These are phyloP conservation scores for Globisporangium nunn DNA, from an alignment of 352 stramenopile species.

Conservation along the genomic window DNA sequence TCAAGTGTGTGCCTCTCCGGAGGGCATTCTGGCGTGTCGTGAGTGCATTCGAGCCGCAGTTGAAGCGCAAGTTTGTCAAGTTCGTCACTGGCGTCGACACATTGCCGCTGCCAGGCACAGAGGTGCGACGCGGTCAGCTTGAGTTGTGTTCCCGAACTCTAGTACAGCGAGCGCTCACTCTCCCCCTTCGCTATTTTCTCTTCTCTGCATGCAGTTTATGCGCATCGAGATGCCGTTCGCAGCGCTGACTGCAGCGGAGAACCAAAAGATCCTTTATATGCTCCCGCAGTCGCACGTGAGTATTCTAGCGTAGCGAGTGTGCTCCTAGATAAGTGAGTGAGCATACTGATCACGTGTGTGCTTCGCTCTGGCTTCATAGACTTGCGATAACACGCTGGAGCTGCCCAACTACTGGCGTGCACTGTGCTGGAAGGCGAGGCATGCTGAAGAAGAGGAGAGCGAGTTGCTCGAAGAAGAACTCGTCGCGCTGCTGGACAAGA, in stretches of 20 bases:
- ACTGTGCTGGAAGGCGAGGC: conserved; percentile 40
- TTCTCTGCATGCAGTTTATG: conserved; percentile 43
- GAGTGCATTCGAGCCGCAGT: conserved; percentile 32
- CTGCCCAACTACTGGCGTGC: conserved; percentile 72
- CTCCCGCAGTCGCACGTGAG: conserved; percentile 66
- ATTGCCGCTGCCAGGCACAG: conserved; percentile 46
- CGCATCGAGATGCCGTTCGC: conserved; percentile 74
- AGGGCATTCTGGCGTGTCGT: conserved; percentile 47
- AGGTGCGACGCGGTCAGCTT: conserved; percentile 22
- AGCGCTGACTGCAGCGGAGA: conserved; percentile 27
- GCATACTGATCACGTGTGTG: background rate
- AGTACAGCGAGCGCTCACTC: background rate
- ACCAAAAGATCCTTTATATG: conserved; percentile 47
- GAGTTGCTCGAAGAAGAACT: conserved; percentile 35
- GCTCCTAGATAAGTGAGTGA: background rate
- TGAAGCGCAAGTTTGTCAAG: conserved; percentile 65
- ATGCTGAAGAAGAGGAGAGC: conserved; percentile 20
- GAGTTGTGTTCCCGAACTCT: background rate
- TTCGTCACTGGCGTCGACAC: conserved; percentile 72
- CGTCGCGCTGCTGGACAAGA: conserved; percentile 32
- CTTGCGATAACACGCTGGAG: conserved; percentile 70
- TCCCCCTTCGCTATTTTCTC: no score
- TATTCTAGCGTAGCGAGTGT: background rate
- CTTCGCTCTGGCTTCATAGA: conserved; percentile 18
- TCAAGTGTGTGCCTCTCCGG: conserved; percentile 26